These are phyloP conservation scores for Ensete ventricosum DNA, from an alignment of 176 grass and related monocot genomes.

Conservation along the genomic window DNA sequence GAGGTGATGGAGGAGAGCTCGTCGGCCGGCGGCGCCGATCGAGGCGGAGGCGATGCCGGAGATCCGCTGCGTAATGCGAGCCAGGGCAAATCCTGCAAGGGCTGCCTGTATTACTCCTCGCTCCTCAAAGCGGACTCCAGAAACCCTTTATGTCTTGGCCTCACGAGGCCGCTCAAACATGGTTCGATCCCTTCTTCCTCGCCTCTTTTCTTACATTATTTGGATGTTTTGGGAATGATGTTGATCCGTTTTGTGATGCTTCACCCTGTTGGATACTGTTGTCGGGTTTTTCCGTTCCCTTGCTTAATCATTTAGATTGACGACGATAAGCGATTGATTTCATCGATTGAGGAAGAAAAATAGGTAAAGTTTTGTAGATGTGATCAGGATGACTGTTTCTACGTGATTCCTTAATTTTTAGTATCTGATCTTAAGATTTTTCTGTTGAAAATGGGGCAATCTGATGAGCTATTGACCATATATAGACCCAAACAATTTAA, in stretches of 20 bases:
- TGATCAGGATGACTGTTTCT: not conserved
- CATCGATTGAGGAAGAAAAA: not conserved
- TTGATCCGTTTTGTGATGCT: not conserved
- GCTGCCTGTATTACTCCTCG: conserved; percentile 12
- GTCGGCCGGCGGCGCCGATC: not conserved
- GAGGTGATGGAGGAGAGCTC: not conserved
- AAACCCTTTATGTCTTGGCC: conserved; percentile 3
- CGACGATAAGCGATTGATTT: not conserved
- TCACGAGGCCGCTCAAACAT: conserved; percentile 3
- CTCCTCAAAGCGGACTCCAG: conserved; percentile 5
- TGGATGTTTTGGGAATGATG: not conserved
- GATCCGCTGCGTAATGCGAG: not conserved
- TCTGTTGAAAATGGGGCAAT: too few species aligned
- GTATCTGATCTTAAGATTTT: not conserved
- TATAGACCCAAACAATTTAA: not conserved
- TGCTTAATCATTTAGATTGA: not conserved
- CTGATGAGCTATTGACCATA: too few species aligned
- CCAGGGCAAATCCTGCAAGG: conserved; percentile 14
- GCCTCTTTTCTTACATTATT: not conserved
- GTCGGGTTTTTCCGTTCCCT: too few species aligned
- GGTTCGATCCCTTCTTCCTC: not conserved
- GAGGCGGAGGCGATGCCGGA: not conserved
- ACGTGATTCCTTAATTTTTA: not conserved
- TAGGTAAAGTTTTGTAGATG: not conserved
- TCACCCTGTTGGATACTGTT: too few species aligned